Evolutionary conservation across 1,284 basidiomycete genomes (phyloP), one percentile per base, ranked within the genome.

Genomic region (Waitea zeae): DNA sequence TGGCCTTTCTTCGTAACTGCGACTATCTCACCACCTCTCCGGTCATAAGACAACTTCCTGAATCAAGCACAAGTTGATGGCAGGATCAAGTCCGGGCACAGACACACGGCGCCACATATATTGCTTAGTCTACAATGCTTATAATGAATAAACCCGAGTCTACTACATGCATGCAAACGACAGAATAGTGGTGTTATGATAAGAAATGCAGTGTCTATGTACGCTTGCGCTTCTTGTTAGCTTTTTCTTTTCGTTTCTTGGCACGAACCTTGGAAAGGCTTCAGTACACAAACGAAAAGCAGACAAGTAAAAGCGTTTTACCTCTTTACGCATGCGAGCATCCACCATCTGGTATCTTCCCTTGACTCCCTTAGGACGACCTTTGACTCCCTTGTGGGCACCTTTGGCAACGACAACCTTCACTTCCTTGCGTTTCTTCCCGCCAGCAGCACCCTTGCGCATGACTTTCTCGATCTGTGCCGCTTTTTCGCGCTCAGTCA

Each of bases 381-480:
- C 95, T 61, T 92, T 83, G 45, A 92, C 53, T 36, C 87, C 95
- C 48, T 74, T 84, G 54, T 95, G 84, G 13, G 69, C 63, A 34
- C 95, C 95, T 47, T 80, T 86, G 9, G 93, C 95, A 3, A 98
- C 93, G 18, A 99, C 78, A 9, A 97, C 56, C 57, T 90, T 87
- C 39, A 84, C 53, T 38, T 90, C 81, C 48, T 73, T 83, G 60
- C 81, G 82, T 38, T 79, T 81, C 41, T 66, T 64, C 38, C 68
- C 69, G 34, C 66, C 67, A 20, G 76, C 67, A 32, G 62, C 50
- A n/a, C 86, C 81, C 51, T 75, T 84, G 30, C 68, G 67, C 68
- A 99, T 81, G 20, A 97, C 56, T 54, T 92, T 93, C 49, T 87
- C 80, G 38, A 99, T 92, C 51, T 87, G 83, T 42, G 76, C 72